A percentile compares a stretch with the other conserved stretches of the same genome.
Conservation (phyloP, 495 filamentous ascomycete species). For the Penicillium lividum region DNA sequence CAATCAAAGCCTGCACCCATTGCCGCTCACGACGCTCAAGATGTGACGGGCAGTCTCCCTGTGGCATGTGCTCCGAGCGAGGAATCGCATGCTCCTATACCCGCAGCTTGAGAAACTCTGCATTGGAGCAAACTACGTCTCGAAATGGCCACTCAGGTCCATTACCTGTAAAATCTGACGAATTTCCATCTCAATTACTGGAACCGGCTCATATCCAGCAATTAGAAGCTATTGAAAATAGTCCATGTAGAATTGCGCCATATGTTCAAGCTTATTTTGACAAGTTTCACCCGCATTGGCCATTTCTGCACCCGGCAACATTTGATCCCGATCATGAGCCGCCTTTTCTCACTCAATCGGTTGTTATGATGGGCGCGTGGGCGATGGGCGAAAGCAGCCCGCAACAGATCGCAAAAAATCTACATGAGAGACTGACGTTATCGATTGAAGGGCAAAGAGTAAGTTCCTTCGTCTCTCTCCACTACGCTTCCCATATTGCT, state of each 20-base stretch:
- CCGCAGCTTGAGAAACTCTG: not conserved
- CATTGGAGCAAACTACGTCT: too few species aligned
- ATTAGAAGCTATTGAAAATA: not conserved
- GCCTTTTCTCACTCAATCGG: conserved; percentile 9
- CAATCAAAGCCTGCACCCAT: conserved; percentile 9
- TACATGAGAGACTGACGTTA: not conserved
- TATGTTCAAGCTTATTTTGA: conserved; percentile 19
- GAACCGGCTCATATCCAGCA: not conserved
- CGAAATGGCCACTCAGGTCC: too few species aligned
- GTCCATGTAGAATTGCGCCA: not conserved
- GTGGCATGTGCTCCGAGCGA: conserved; percentile 5
- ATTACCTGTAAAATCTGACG: too few species aligned
- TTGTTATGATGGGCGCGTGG: conserved; percentile 12
- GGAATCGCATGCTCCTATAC: conserved; percentile 3
- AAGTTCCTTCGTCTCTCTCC: not conserved
- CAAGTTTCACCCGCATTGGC: conserved; percentile 19
- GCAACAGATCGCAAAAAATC: not conserved
- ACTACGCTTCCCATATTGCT: not conserved
- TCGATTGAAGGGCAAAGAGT: not conserved
- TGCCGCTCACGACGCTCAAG: conserved; percentile 13
- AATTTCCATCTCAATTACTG: too few species aligned
- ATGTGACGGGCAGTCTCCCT: conserved; percentile 13
- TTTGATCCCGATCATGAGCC: conserved; percentile 22
- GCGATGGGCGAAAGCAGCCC: not conserved
- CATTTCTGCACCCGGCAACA: conserved; percentile 16